Base-by-base conservation (phyloP, 2,329 filamentous ascomycete species). In the Curvularia hawaiiensis region DNA sequence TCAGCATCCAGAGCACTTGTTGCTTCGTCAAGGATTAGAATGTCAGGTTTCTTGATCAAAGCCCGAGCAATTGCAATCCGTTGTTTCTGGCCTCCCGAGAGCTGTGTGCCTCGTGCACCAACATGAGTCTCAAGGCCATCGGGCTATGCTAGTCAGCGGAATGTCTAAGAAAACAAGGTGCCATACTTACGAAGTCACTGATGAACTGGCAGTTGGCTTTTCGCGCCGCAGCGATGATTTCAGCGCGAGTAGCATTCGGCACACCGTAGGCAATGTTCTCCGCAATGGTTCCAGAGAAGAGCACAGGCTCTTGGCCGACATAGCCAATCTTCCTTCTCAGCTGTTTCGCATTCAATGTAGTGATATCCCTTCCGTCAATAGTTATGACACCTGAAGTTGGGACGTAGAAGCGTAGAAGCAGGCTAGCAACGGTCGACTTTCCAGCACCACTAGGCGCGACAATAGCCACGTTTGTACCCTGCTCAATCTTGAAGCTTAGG, bases 171-270 rank as follows among this genome's bases (percentile, higher is more conserved):
- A 4, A 11, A 8, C 16, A 12, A 2, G 16, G 16, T 20, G n/a
- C 12, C 3, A 7, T 26, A 81, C 84, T 81, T 78, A 86, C 84
- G 67, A 99, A 96, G 75, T 99, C 95, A 73, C 90, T 89, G 75
- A 99, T 97, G 73, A 99, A 99, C 67, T 90, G 89, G 75, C 95
- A 99, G 76, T 99, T 99, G 52, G 95, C 95, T 75, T 94, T 90
- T 60, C 91, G 85, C 4, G 95, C 95, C 8, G 95, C 96, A 20
- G 87, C 84, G 57, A 97, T 85, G 56, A 99, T 95, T 67, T 97
- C 92, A 31, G 85, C 81, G 52, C 90, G 84, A 3, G 88, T 88
- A 1, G 95, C 94, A 46, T 85, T 76, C 1, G 94, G 94, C 57
- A 88, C 89, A 56, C 94, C 95, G 70, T 99, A 99, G 0, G 92